Evolutionary conservation across 257 asterid species (phyloP), one percentile per base, ranked within the genome.

Genomic region (Echium plantagineum): DNA sequence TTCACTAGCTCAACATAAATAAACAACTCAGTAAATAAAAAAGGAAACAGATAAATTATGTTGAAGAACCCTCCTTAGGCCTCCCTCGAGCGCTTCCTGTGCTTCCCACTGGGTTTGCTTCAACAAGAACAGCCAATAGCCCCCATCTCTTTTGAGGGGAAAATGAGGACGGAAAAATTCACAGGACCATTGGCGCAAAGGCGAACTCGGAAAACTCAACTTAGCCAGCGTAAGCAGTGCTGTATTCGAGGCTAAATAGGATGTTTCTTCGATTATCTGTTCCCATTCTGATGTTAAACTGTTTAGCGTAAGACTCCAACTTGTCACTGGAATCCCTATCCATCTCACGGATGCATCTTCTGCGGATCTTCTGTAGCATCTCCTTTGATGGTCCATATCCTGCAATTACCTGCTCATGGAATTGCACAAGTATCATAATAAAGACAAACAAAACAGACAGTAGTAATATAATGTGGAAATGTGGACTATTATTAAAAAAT

Each of bases 281-380:
- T 49, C 85, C 84, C 85, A 84, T 38, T 61, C 74, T 64, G 57
- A 83, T 71, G 2, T 74, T 63, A 53, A 79, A 73, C 63, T 75
- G 65, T 63, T 51, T 71, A 63, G 87, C 82, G 4, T 88, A n/a
- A 59, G 81, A 63, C 16, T 55, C 89, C 38, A 86, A 76, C 66
- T 72, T 81, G 58, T 56, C 79, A 54, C 77, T 67, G 47, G 86
- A 72, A 65, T 78, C 94, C 24, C 68, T 54, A 71, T 93, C 94
- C 97, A 89, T 73, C 77, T 93, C 97, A 52, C 99, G 74, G n/a
- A 67, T 19, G 35, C 89, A 81, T 68, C 99, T 90, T 75, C 99
- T 83, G 20, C 94, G 77, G 59, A 93, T 75, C 78, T 78, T 93
- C 63, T 77, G 84, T 7, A 93, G 83, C 21, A 81, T 78, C 66